Base-by-base conservation (phyloP, 768 basidiomycete species). In the Phaeolepiota aurea region DNA sequence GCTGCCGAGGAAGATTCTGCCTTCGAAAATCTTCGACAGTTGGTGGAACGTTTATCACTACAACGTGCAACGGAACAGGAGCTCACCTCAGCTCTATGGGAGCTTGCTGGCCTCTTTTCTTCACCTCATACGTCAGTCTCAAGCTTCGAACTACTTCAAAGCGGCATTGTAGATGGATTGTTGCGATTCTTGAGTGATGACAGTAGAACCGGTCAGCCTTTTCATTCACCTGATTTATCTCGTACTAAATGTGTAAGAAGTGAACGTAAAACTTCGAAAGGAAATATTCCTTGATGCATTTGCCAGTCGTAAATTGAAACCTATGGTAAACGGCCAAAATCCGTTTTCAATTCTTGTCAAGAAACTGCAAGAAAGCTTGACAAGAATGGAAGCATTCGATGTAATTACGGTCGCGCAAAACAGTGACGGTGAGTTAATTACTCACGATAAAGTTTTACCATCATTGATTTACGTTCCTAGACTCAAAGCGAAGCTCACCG, bases 141-240 rank as follows among this genome's bases (percentile, higher is more conserved):
- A 2, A 96, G 92, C 59, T 99, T 98, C 48, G 96, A 99, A 63
- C 62, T 98, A 35, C 64, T 97, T 42, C 87, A 97, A 56, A 94
- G 90, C 53, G 96, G 94, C 2, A 75, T 96, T 3, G 85, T 97
- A 2, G 91, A 93, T 49, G 82, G 81, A 10, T 57, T 98, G 40
- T 69, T 98, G 40, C 77, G 76, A 41, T 90, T 90, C 59, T 78
- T 89, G 3, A 86, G 83, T 3, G 79, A 84, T 44, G 66, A 76
- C 39, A 66, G 68, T 33, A 76, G 81, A 33, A 62, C 62, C 41
- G 71, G 85, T 84, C 50, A 45, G 75, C 59, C 22, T 49, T 44
- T 19, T 42, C 41, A 50, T 49, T n/a, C 15, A 37, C 41, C 43
- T 25, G 31, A 31, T 23, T 28, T 39, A 16, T 41, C 15, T 28